Evolutionary conservation across 2,329 filamentous ascomycete species (phyloP), one percentile per base, ranked within the genome.

Genomic region (Massarina eburnea): DNA sequence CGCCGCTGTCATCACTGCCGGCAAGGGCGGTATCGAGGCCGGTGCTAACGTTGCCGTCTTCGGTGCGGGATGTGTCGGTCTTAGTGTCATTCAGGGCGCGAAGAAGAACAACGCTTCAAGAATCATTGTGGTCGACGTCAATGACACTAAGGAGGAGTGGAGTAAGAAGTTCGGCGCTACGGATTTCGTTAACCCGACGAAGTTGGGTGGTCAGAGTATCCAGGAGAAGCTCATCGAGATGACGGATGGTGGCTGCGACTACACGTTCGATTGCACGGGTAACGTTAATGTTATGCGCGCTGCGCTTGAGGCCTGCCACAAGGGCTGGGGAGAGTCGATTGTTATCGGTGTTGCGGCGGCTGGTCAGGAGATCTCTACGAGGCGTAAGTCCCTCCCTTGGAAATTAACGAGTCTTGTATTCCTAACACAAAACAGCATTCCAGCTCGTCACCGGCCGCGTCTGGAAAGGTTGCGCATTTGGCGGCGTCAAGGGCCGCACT

Each of bases 231-330:
- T 99, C 55, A 84, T 97, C 59, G 92, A 97, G 75, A 91, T 97
- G 87, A 99, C 94, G 1, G 94, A 97, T 65, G 94, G 94, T 57
- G 94, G 94, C 41, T 95, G 91, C 71, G 94, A 99, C 78, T 97
- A 96, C 79, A 99, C 94, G 39, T 99, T 99, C 70, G 94, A 99
- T 78, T 97, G 94, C 81, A 99, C 94, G 6, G 94, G 94, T 49
- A 97, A 97, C 67, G 91, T 97, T 42, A 83, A 85, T 59, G 94
- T 99, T 45, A 99, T 96, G 94, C 83, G 94, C 54, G 88, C 89
- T 42, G 94, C 94, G 32, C 84, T 99, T 49, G 92, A 99, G 78
- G 91, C 94, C 39, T 97, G 91, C 79, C 94, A 99, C 80, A 99
- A 99, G 83, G 94, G 94, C 39, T 99, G 94, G 94, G 94, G 94